phyloP scores from a whole-genome alignment of 192 early-diverging fungal genomes.

The Backusella australiensis region DNA sequence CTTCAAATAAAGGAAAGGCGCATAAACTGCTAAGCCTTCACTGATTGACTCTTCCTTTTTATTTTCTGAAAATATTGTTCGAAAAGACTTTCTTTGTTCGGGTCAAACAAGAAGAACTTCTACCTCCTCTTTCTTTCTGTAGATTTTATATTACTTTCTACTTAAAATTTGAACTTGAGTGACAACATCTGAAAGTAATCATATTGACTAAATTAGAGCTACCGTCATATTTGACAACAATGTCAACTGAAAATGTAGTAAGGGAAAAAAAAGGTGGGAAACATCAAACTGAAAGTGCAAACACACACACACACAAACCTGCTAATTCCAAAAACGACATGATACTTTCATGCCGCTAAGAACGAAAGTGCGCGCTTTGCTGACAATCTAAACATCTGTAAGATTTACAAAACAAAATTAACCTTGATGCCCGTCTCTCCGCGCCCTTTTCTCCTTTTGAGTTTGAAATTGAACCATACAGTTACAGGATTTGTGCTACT shows the following conservation, averaged over 20 bases:
- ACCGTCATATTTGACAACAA: not conserved
- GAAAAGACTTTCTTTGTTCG: no score
- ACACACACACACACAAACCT: not conserved
- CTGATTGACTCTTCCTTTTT: not conserved
- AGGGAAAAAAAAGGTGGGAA: not conserved
- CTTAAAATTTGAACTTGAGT: no score
- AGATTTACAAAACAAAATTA: not conserved
- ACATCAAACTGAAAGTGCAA: not conserved
- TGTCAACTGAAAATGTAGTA: not conserved
- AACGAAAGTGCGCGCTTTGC: slow-evolving; percentile 3
- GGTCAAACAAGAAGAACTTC: no score
- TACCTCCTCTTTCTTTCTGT: no score
- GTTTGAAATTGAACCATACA: not conserved
- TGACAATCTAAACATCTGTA: not conserved
- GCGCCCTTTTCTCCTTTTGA: not conserved
- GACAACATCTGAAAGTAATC: no score
- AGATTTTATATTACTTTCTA: no score
- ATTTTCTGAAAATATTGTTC: no score
- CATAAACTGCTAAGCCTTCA: not conserved
- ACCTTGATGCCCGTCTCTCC: not conserved
- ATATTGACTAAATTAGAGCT: not conserved
- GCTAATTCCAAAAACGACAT: not conserved
- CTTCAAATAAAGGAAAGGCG: not conserved
- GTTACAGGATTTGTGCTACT: not conserved
- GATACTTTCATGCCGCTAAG: not conserved